phyloP scores from a whole-genome alignment of 2,329 filamentous ascomycete species.

The Cladophialophora bantiana region DNA sequence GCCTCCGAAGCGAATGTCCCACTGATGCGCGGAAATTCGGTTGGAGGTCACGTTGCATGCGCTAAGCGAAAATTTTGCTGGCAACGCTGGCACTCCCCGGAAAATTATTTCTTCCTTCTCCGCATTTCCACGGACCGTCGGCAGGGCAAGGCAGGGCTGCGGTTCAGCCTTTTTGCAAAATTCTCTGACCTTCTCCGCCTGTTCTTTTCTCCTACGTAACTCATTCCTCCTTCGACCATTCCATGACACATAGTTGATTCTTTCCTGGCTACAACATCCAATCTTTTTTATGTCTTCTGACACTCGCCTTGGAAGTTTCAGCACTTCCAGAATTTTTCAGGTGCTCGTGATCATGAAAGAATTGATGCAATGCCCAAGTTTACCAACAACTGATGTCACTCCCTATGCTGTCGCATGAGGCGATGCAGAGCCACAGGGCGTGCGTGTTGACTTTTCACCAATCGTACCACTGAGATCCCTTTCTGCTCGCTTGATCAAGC shows the following conservation, averaged over 20 bases:
- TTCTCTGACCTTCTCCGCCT: slow-evolving; percentile 13
- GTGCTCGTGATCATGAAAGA: slow-evolving; percentile 25
- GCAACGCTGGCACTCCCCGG: slow-evolving; percentile 2
- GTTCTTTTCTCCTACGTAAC: slow-evolving; percentile 31
- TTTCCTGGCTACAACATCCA: slow-evolving; percentile 19
- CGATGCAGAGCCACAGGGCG: not conserved
- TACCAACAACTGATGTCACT: slow-evolving; percentile 1
- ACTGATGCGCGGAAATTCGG: slow-evolving; percentile 15
- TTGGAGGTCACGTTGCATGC: slow-evolving; percentile 2
- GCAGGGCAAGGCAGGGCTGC: slow-evolving; percentile 20
- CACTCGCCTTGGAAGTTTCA: slow-evolving; percentile 9
- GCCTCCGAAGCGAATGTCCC: slow-evolving; percentile 11
- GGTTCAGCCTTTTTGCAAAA: slow-evolving; percentile 21
- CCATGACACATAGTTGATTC: slow-evolving; percentile 30
- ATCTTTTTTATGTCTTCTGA: slow-evolving; percentile 16
- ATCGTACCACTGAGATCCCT: not conserved
- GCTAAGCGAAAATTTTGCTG: slow-evolving; percentile 6
- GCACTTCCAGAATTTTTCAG: slow-evolving; percentile 23
- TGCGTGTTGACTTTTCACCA: not conserved
- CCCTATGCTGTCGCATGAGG: not conserved
- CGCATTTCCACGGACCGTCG: slow-evolving; percentile 7
- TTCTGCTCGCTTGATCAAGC: slow-evolving; percentile 7
- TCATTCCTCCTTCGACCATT: slow-evolving; percentile 24
- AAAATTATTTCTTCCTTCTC: slow-evolving; percentile 19
- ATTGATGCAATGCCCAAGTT: slow-evolving; percentile 9